Evolutionary conservation across 2,329 filamentous ascomycete species (phyloP).

Genomic region (Clarireedia hainanense): DNA sequence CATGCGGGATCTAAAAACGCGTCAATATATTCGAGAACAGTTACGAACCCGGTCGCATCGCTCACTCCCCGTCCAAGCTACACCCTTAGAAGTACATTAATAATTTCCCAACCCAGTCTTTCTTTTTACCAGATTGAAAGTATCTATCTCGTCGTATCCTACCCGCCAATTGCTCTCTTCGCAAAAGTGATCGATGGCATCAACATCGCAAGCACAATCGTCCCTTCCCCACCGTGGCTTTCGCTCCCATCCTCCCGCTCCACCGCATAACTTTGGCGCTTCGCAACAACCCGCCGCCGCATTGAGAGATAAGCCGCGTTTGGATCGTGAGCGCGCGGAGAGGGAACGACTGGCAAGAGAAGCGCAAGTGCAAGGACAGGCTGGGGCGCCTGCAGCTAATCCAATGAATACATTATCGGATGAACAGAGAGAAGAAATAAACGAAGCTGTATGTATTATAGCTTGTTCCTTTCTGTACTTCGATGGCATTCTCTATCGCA

Average conservation of each 20-base stretch:
- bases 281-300: constrained; percentile 26
- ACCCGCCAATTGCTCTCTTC: background rate
- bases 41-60: too few species aligned
- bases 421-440: constrained; percentile 87
- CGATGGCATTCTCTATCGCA: too few species aligned
- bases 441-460: constrained; percentile 69
- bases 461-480: too few species aligned
- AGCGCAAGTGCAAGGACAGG: constrained; percentile 7
- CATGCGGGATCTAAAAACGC: too few species aligned
- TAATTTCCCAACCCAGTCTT: background rate
- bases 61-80: background rate
- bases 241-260: constrained; percentile 30
- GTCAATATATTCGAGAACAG: too few species aligned
- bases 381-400: constrained; percentile 14
- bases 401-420: constrained; percentile 53
- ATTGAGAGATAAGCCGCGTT: constrained; percentile 31
- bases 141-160: background rate
- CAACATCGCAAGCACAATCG: constrained; percentile 40
- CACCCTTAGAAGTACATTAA: background rate
- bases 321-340: constrained; percentile 32
- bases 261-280: constrained; percentile 26
- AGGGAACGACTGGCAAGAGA: constrained; percentile 22
- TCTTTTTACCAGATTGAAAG: background rate
- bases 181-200: constrained; percentile 30
- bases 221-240: constrained; percentile 37